Conservation (phyloP, 179 eudicot genomes). For the Drosera spatulata region DNA sequence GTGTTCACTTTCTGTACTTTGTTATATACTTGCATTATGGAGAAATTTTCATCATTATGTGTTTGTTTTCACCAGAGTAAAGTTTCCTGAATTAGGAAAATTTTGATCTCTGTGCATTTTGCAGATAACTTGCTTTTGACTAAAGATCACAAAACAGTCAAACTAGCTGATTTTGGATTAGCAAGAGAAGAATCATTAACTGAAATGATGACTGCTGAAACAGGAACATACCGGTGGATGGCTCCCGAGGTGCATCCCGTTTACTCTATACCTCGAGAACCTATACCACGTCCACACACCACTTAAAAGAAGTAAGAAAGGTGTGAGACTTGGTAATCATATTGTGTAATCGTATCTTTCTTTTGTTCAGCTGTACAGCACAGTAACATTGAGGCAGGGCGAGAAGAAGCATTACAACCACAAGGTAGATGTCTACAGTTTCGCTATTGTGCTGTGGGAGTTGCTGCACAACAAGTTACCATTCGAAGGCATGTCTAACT, state of each 20-base stretch:
- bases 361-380: conserved; percentile 70
- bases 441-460: conserved; percentile 96
- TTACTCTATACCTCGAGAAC: neutral
- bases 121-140: conserved; percentile 71
- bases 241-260: conserved; percentile 66
- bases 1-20: no score
- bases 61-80: no score
- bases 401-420: conserved; percentile 97
- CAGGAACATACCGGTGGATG: conserved; percentile 90
- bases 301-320: no score
- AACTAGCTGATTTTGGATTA: conserved; percentile 77
- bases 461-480: conserved; percentile 82
- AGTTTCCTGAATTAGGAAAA: no score
- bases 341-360: neutral
- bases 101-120: neutral
- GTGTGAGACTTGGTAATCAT: neutral
- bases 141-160: conserved; percentile 56
- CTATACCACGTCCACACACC: no score
- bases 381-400: conserved; percentile 87
- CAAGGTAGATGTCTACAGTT: conserved; percentile 93
- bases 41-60: no score
- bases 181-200: conserved; percentile 79
- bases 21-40: no score
- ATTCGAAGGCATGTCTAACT: conserved; percentile 97
- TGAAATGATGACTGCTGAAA: conserved; percentile 90